Base-by-base conservation (phyloP, 139 green algal genomes). In the Pleodorina starrii region DNA sequence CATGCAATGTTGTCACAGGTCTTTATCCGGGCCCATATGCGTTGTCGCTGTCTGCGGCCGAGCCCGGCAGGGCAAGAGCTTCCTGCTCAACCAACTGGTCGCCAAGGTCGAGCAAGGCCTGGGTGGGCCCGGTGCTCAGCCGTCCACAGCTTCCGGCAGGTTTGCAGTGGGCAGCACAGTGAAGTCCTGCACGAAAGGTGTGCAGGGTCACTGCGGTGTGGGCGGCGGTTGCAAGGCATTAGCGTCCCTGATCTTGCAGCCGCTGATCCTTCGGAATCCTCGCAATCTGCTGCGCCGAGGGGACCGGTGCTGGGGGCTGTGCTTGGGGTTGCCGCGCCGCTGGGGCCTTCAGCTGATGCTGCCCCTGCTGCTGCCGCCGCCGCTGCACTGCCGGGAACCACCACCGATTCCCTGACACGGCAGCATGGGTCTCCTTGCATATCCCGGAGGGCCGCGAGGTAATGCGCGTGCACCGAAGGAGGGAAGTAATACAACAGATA, bases 41-140 rank as follows among this genome's bases (percentile, higher is more conserved):
- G 97, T 99, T 5, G 94, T 99, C 2, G 92, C 96, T 0, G 96
- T 99, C 16, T 97, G 95, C 84, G 98, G 97, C 12, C 86, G 97
- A 16, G 96, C 98, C 23, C 90, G 97, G 2, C 96, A 99, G 91
- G 97, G 97, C 83, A 99, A 99, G 88, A 94, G 68, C 60, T 99
- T 95, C 92, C 96, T 99, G 42, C 90, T 99, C 1, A 99, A 99
- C 90, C 95, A 98, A 93, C 92, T 99, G 71, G 90, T 98, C 5
- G 17, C 29, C 29, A 43, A 32, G 42, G 32, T 87, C 3, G 29
- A 32, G 54, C 27, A 54, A 32, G 40, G 79, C 29, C n/a, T 16
- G 27, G 40, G 29, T 21, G 54, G 54, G 6, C 3, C 51, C 12
- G 25, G 27, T 17, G 21, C 40, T 3, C 35, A 54, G 17, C 36